Evolutionary conservation across 345 rosid genomes (phyloP).

Genomic region (Acer yangbiense): DNA sequence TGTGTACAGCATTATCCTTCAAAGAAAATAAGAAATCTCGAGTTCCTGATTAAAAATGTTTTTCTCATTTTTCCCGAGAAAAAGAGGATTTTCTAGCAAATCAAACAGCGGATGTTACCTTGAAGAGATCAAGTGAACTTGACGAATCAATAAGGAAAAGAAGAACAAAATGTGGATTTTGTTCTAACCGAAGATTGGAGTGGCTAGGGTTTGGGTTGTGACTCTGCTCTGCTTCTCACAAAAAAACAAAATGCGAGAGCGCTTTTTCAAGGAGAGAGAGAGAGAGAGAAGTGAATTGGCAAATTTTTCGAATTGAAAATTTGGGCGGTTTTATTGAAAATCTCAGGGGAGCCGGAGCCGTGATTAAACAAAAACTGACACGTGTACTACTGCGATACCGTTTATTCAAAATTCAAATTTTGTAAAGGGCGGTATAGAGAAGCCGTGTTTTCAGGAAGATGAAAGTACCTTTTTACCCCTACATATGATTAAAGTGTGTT

Average conservation of each 20-base stretch:
- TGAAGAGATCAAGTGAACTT: background rate
- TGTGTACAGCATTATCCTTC: background rate
- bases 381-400: background rate
- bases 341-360: background rate
- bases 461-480: conserved; percentile 22
- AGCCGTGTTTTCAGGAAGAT: background rate
- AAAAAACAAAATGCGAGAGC: background rate
- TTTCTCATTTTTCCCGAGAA: background rate
- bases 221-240: background rate
- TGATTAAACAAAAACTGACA: background rate
- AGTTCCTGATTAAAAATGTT: background rate
- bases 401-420: conserved; percentile 23
- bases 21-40: too few relatives aligned
- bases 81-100: background rate
- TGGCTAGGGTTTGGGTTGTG: conserved; percentile 12
- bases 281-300: conserved; percentile 25
- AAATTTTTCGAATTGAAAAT: conserved; percentile 30
- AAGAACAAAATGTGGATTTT: background rate
- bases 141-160: too few relatives aligned
- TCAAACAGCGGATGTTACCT: background rate
- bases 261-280: background rate
- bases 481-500: too few relatives aligned
- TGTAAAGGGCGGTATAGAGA: background rate
- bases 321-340: conserved; percentile 37
- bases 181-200: background rate